Conservation (phyloP, 2,329 filamentous ascomycete species). For the Diplodia intermedia region DNA sequence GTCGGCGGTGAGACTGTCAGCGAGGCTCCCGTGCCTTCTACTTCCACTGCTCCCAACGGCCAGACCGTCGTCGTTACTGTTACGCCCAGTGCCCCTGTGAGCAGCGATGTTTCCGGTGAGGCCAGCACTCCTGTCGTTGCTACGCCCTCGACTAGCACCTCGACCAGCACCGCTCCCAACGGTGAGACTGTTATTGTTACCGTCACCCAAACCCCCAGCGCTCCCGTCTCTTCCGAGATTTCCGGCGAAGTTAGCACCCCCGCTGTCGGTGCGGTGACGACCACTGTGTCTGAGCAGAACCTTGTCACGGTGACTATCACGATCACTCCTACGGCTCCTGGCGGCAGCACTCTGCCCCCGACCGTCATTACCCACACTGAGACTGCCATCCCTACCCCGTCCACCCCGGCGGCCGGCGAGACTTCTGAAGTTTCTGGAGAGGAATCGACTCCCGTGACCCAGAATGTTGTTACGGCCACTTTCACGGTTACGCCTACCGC, state of each 20-base stretch:
- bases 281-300: conserved; percentile 8
- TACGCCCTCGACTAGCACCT: not conserved
- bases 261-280: conserved; percentile 9
- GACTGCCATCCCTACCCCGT: conserved; percentile 6
- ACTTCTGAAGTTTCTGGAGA: conserved; percentile 14
- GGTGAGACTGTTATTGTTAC: conserved; percentile 11
- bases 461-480: conserved; percentile 6
- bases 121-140: conserved; percentile 5
- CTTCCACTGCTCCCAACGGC: conserved; percentile 3
- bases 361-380: conserved; percentile 9
- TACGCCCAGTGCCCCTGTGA: not conserved
- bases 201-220: not conserved
- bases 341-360: conserved; percentile 25
- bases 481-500: conserved; percentile 23
- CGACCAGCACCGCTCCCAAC: not conserved
- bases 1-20: not conserved
- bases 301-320: conserved; percentile 20
- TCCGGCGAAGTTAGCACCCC: conserved; percentile 30
- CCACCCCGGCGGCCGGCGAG: not conserved
- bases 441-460: not conserved
- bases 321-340: conserved; percentile 15
- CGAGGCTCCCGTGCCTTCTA: not conserved
- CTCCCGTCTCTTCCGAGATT: not conserved
- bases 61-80: not conserved
- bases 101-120: conserved; percentile 2